Percentiles rank a stretch among this genome's conserved stretches.
Conservation (phyloP, 225 moss, liverwort and hornwort genomes). For the Pseudoscleropodium purum region DNA sequence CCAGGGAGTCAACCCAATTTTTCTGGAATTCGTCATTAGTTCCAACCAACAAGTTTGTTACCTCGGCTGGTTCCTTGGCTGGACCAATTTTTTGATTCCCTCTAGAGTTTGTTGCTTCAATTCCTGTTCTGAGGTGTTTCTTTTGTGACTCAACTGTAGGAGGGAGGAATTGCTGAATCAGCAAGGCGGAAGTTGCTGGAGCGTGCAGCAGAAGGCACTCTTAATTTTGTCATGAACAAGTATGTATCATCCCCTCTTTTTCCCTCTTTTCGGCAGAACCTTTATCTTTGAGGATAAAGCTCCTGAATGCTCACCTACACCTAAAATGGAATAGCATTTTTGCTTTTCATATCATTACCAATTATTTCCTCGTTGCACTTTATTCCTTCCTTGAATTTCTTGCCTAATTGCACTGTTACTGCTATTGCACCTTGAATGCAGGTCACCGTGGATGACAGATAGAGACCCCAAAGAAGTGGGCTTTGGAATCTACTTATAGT, state of each 20-base stretch:
- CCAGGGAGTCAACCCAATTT: not conserved
- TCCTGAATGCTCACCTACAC: not conserved
- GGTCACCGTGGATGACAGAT: constrained; percentile 83
- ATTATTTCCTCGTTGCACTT: not conserved
- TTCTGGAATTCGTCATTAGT: not conserved
- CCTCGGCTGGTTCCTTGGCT: not conserved
- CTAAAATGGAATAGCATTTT: not conserved
- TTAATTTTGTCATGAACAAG: constrained; percentile 80
- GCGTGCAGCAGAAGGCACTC: constrained; percentile 56
- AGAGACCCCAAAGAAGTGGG: constrained; percentile 64
- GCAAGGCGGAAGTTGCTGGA: constrained; percentile 53
- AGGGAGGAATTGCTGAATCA: constrained; percentile 45
- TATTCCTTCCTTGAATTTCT: not conserved
- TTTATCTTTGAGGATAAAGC: not conserved
- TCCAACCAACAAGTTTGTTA: not conserved
- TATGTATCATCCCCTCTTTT: not conserved
- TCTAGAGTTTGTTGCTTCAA: not conserved
- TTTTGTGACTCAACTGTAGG: not conserved
- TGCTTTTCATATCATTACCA: not conserved
- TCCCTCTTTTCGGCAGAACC: not conserved
- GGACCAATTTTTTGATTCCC: not conserved
- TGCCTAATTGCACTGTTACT: not conserved
- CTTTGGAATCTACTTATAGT: constrained; percentile 48
- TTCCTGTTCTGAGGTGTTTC: not conserved
- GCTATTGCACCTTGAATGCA: constrained; percentile 14